Evolutionary conservation across 1,284 basidiomycete species (phyloP), one percentile per base, ranked within the genome.

Genomic region (Marasmius fiardii): DNA sequence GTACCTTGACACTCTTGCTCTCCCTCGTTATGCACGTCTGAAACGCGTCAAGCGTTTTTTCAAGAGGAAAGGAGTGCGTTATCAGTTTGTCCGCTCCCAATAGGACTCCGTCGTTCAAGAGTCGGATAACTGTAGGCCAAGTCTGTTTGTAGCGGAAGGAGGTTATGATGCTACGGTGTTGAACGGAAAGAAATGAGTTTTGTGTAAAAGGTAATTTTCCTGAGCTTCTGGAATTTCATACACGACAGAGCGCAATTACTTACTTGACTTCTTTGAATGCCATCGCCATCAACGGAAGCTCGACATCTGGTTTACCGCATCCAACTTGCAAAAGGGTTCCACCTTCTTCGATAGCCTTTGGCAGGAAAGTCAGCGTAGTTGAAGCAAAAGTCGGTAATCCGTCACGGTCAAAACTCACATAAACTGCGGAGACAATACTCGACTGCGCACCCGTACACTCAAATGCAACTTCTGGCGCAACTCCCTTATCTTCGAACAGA

Each of bases 31-130:
- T 70, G 8, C 74, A 71, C 16, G 71, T 72, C 60, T 80, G 70
- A 67, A 84, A 82, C 5, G 81, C 82, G 53, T 78, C 71, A 45
- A 78, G 70, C 0, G 80, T 80, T 49, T 77, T 64, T 54, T 76
- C 74, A n/a, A 84, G 65, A 4, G 73, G 63, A 66, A 81, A 83
- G 33, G 79, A 70, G 56, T 80, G 78, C 11, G 81, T 83, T 23
- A 84, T 81, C n/a, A 84, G 68, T 43, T 77, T 76, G 63, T 80
- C 78, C 58, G 83, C 68, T 63, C 80, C 68, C 62, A 80, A 74
- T 44, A 80, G 66, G 14, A 79, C 74, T 5, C 68, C 72, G 11
- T 74, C 67, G 41, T 56, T 50, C 34, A 83, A 74, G 24, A 83
- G 71, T 16, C 80, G 69, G 57, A 83, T 76, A 6, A 80, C 79